phyloP scores from a whole-genome alignment of 2,329 filamentous ascomycete genomes.

The Lachnellula subtilissima region DNA sequence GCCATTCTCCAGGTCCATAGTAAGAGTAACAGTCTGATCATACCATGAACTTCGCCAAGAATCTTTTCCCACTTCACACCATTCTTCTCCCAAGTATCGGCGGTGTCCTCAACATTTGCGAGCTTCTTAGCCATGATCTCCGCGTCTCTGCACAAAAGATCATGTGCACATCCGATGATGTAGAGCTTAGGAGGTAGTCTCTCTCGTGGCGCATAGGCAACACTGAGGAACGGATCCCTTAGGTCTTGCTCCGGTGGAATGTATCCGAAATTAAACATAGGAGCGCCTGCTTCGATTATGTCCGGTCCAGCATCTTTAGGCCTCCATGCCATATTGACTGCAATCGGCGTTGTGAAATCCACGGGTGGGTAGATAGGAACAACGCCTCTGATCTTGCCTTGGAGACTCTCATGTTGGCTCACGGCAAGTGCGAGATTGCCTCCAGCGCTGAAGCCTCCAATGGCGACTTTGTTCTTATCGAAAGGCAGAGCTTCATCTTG shows the following conservation, averaged over 20 bases:
- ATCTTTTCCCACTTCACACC: slow-evolving; percentile 25
- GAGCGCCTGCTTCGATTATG: slow-evolving; percentile 1
- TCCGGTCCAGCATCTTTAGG: slow-evolving; percentile 14
- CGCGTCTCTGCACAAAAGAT: slow-evolving; percentile 24
- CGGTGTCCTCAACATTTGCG: slow-evolving; percentile 11
- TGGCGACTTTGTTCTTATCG: slow-evolving; percentile 37
- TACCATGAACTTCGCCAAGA: slow-evolving; percentile 19
- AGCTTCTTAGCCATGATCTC: slow-evolving; percentile 19
- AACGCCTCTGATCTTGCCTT: slow-evolving; percentile 31
- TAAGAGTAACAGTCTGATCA: background rate
- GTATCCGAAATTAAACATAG: slow-evolving; percentile 21
- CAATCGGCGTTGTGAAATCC: slow-evolving; percentile 33
- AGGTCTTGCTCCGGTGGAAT: slow-evolving; percentile 19
- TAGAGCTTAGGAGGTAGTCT: slow-evolving; percentile 21
- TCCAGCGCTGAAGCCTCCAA: slow-evolving; percentile 49
- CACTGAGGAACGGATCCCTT: slow-evolving; percentile 21
- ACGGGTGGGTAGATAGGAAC: slow-evolving; percentile 42
- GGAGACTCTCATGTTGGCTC: slow-evolving; percentile 36
- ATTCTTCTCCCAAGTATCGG: slow-evolving; percentile 17
- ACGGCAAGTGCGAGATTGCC: slow-evolving; percentile 43
- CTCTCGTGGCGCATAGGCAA: slow-evolving; percentile 16
- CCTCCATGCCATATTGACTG: slow-evolving; percentile 14
- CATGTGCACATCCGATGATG: slow-evolving; percentile 25
- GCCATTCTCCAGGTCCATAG: background rate
- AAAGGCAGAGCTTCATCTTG: slow-evolving; percentile 41